phyloP scores from a whole-genome alignment of 1,139 yeast species.

The Scheffersomyces parashehatae region DNA sequence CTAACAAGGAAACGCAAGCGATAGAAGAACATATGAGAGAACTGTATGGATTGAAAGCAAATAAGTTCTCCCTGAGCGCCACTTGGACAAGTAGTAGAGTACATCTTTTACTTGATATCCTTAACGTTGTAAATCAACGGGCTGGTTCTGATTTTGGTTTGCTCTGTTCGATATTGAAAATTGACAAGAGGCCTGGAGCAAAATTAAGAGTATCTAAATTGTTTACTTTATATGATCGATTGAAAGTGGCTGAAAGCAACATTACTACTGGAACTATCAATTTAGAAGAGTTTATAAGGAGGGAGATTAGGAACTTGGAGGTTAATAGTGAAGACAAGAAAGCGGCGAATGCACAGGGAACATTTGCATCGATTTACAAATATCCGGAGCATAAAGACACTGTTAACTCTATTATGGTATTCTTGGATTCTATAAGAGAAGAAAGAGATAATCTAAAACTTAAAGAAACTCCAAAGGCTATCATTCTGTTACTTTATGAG shows the following conservation, averaged over 20 bases:
- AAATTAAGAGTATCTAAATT: conserved; percentile 26
- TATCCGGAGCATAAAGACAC: conserved; percentile 7
- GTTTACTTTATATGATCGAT: conserved; percentile 19
- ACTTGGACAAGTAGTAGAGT: conserved; percentile 56
- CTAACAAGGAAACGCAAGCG: conserved; percentile 54
- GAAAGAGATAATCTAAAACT: conserved; percentile 13
- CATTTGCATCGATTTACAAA: conserved; percentile 9
- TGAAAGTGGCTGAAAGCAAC: conserved; percentile 3
- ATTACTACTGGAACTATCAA: not conserved
- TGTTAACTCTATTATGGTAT: conserved; percentile 1
- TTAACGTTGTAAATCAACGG: conserved; percentile 39
- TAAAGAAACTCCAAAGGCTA: conserved; percentile 15
- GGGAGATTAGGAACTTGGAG: not conserved
- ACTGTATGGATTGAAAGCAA: conserved; percentile 41
- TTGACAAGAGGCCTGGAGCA: conserved; percentile 30
- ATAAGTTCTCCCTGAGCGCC: conserved; percentile 48
- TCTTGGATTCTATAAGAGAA: conserved; percentile 12
- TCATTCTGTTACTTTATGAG: conserved; percentile 20
- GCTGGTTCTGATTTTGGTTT: conserved; percentile 37
- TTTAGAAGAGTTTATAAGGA: conserved; percentile 9
- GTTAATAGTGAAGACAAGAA: not conserved
- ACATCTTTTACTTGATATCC: conserved; percentile 50
- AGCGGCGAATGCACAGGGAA: not conserved
- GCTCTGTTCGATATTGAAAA: conserved; percentile 24
- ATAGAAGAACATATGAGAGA: conserved; percentile 39